A percentile compares a stretch with the other conserved stretches of the same genome.
Evolutionary conservation across 306 rosid species (phyloP).

Genomic region (Lathyrus aphaca): DNA sequence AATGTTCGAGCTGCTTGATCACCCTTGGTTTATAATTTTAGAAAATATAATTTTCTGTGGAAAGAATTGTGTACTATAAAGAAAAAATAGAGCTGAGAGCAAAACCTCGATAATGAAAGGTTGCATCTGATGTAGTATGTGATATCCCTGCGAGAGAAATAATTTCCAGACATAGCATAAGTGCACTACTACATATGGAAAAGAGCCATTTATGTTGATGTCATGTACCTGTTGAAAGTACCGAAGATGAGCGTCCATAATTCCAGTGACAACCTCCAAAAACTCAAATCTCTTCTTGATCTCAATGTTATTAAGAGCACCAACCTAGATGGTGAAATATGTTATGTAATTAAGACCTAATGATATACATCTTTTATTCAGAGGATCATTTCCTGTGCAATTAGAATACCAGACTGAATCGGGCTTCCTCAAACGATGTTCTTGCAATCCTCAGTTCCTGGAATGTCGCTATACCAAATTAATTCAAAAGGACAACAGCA

Average conservation of each 20-base stretch:
- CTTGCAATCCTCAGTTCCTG: constrained; percentile 80
- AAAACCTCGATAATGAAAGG: constrained; percentile 62
- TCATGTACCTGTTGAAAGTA: constrained; percentile 75
- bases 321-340: constrained; percentile 49
- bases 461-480: constrained; percentile 68
- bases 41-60: constrained; percentile 28
- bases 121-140: constrained; percentile 54
- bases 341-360: constrained; percentile 36
- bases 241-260: constrained; percentile 86
- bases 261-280: constrained; percentile 69
- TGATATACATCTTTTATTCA: constrained; percentile 33
- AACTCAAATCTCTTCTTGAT: constrained; percentile 72
- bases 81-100: constrained; percentile 30
- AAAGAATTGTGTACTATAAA: constrained; percentile 26
- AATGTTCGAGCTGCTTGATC: constrained; percentile 21
- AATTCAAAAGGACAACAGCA: constrained; percentile 53
- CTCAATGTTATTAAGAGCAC: constrained; percentile 67
- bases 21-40: constrained; percentile 26
- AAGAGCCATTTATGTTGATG: constrained; percentile 30
- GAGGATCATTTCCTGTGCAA: constrained; percentile 33
- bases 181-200: constrained; percentile 29
- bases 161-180: constrained; percentile 27
- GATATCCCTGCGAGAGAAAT: constrained; percentile 53
- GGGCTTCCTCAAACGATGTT: constrained; percentile 75
- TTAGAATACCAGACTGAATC: constrained; percentile 73